A percentile compares a stretch with the other conserved stretches of the same genome.
phyloP scores from a whole-genome alignment of 306 rosid genomes.

The Vigna angularis region DNA sequence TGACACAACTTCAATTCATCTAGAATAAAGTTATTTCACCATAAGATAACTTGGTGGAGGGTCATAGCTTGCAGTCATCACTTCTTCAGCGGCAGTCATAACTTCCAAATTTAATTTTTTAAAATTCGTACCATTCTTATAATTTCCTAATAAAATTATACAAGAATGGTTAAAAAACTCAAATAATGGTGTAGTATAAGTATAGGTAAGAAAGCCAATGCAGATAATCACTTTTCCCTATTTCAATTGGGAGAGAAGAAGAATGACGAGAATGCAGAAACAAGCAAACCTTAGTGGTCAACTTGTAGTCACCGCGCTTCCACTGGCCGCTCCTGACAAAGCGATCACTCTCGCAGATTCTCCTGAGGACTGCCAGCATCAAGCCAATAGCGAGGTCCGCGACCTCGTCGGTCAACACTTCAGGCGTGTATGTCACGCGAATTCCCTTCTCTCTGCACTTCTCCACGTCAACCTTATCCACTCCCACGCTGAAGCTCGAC shows the following conservation, averaged over 20 bases:
- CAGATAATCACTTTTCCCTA: not conserved
- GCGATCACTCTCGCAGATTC: constrained; percentile 70
- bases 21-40: too few relatives aligned
- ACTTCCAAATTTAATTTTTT: too few relatives aligned
- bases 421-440: constrained; percentile 78
- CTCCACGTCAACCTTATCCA: constrained; percentile 68
- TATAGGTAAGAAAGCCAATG: not conserved
- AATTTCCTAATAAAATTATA: too few relatives aligned
- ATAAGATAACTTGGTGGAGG: too few relatives aligned
- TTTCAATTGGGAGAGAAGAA: not conserved
- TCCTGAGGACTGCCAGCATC: constrained; percentile 61
- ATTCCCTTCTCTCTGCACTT: constrained; percentile 74
- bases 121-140: too few relatives aligned
- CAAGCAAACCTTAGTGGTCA: constrained; percentile 67
- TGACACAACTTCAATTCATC: too few relatives aligned
- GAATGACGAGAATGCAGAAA: not conserved
- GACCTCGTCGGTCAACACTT: constrained; percentile 87
- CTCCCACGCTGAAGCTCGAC: constrained; percentile 74
- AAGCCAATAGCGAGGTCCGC: constrained; percentile 78
- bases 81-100: too few relatives aligned
- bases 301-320: constrained; percentile 69
- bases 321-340: constrained; percentile 71
- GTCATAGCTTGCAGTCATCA: too few relatives aligned
- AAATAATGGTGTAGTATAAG: not conserved
- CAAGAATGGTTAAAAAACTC: too few relatives aligned